Percentiles rank a stretch among this genome's conserved stretches.
These are phyloP conservation scores for Amauroascus niger DNA, from an alignment of 2,329 filamentous ascomycete genomes.

Conservation along the genomic window DNA sequence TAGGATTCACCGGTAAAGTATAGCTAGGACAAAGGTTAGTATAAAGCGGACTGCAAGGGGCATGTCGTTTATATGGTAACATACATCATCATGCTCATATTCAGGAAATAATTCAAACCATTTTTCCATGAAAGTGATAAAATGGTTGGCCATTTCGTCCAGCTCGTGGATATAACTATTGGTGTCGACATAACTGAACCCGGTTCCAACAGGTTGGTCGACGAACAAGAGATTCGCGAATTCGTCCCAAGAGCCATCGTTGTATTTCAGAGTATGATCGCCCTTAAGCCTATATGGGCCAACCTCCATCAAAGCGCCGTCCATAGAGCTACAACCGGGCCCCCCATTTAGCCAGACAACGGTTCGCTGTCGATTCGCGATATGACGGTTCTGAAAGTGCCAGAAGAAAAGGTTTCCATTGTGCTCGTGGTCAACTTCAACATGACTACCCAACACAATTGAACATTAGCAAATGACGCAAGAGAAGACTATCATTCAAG, in stretches of 20 bases:
- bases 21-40: constrained; percentile 46
- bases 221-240: constrained; percentile 96
- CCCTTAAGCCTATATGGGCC: constrained; percentile 83
- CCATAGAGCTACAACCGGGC: constrained; percentile 93
- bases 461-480: constrained; percentile 9
- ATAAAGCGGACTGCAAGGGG: neutral
- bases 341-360: constrained; percentile 97
- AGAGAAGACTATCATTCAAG: neutral
- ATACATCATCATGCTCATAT: constrained; percentile 81
- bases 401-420: constrained; percentile 98
- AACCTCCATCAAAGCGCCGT: constrained; percentile 92
- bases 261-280: constrained; percentile 60
- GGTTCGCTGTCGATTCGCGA: constrained; percentile 80
- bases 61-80: constrained; percentile 29
- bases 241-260: constrained; percentile 96
- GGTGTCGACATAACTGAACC: constrained; percentile 90
- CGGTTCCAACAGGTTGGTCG: constrained; percentile 92
- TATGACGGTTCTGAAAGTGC: constrained; percentile 93
- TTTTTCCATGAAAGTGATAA: constrained; percentile 79
- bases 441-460: constrained; percentile 52
- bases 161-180: constrained; percentile 79
- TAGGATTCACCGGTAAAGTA: constrained; percentile 96
- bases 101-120: constrained; percentile 88
- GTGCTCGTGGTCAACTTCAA: constrained; percentile 73
- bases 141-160: constrained; percentile 78